Base-by-base conservation (phyloP, 768 basidiomycete species). In the Daedaleopsis sinensis region DNA sequence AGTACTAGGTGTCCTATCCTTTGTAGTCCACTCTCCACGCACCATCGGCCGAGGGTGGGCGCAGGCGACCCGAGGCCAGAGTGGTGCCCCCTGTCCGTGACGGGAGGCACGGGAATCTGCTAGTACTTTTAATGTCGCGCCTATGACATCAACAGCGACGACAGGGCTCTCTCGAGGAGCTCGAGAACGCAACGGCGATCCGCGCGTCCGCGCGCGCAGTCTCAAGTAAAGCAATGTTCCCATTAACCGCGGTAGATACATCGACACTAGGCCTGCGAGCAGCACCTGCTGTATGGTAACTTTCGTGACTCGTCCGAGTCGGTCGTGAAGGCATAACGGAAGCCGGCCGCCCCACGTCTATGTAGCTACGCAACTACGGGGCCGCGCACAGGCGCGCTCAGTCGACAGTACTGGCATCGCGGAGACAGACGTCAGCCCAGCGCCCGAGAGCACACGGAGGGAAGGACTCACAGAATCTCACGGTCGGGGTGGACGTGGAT, bases 401-500 rank as follows among this genome's bases (percentile, higher is more conserved):
- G 38, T 62, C 65, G n/a, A 66, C 58, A 9, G 61, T 21, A 42
- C 65, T 66, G 24, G 10, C 27, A 32, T 3, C 27, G 7, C n/a
- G 27, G 27, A 46, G 12, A 36, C 9, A 13, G 16, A 6, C n/a
- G 35, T 58, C 19, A 38, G 42, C 35, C 0, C 32, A 10, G 3
- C 0, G 19, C 15, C 27, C 27, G 7, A 32, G 11, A 38, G 24
- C 21, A 3, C n/a, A 18, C 12, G 52, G 39, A 13, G 23, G 46
- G 42, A 23, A 36, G 16, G 35, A 77, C 82, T 13, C 72, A 86
- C 85, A 70, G 68, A 37, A 84, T 82, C 64, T 82, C 77, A 64
- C 79, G 82, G 52, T 78, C 76, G n/a, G 82, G 76, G 58, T 79
- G 82, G 65, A 89, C 84, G 65, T 90, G 90, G 67, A 93, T 89